phyloP scores from a whole-genome alignment of 2,329 filamentous ascomycete species.

The Parafenestella ontariensis region DNA sequence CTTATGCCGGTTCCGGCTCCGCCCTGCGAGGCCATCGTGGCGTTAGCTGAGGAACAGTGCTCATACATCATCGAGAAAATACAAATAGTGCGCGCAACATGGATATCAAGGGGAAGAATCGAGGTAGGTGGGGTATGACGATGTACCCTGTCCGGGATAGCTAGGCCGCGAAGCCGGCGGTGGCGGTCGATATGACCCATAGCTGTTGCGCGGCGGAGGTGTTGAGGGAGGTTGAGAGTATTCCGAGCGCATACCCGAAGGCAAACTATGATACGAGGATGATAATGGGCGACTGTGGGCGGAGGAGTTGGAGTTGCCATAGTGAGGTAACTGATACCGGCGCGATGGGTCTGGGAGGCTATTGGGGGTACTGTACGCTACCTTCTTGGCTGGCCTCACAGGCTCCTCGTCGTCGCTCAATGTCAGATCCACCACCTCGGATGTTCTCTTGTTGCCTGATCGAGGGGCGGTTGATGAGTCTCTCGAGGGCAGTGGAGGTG shows the following conservation, averaged over 20 bases:
- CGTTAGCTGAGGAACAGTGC: slow-evolving; percentile 30
- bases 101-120: slow-evolving; percentile 35
- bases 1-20: slow-evolving; percentile 42
- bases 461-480: slow-evolving; percentile 47
- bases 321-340: slow-evolving; percentile 38
- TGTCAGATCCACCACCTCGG: slow-evolving; percentile 59
- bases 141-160: slow-evolving; percentile 34
- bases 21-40: slow-evolving; percentile 23
- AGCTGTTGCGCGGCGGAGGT: slow-evolving; percentile 18
- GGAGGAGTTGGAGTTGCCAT: slow-evolving; percentile 15
- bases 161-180: slow-evolving; percentile 28
- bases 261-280: slow-evolving; percentile 18
- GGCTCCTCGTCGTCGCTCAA: slow-evolving; percentile 57
- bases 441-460: slow-evolving; percentile 52
- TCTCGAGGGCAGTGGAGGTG: slow-evolving; percentile 56
- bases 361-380: slow-evolving; percentile 50
- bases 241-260: slow-evolving; percentile 24
- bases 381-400: slow-evolving; percentile 47
- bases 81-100: slow-evolving; percentile 17
- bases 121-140: slow-evolving; percentile 35
- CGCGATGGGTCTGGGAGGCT: slow-evolving; percentile 42
- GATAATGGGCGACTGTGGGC: slow-evolving; percentile 27
- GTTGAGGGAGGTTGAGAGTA: slow-evolving; percentile 32
- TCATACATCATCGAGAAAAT: slow-evolving; percentile 20
- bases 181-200: slow-evolving; percentile 29